phyloP scores from a whole-genome alignment of 2,329 filamentous ascomycete genomes.

The Helotiales sp. region DNA sequence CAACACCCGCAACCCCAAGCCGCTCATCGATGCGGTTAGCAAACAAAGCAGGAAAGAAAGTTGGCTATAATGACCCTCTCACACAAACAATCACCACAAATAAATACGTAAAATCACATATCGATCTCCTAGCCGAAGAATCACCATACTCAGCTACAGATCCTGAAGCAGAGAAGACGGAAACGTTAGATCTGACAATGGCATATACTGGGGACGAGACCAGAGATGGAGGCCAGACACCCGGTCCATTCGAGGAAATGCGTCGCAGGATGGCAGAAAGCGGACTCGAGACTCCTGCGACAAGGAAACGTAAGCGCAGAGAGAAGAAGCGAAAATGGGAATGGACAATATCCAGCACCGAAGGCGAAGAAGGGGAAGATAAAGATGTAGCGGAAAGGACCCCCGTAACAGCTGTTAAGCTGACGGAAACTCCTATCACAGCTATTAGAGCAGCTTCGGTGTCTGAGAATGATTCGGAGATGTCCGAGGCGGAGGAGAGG shows the following conservation, averaged over 20 bases:
- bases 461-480: slow-evolving; percentile 17
- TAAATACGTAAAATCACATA: slow-evolving; percentile 62
- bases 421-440: slow-evolving; percentile 25
- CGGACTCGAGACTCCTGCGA: slow-evolving; percentile 28
- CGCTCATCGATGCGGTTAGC: slow-evolving; percentile 55
- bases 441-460: slow-evolving; percentile 24
- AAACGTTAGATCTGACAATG: slow-evolving; percentile 50
- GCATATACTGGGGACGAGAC: slow-evolving; percentile 55
- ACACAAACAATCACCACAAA: slow-evolving; percentile 64
- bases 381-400: slow-evolving; percentile 28
- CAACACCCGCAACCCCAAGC: slow-evolving; percentile 52
- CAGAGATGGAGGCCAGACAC: slow-evolving; percentile 61
- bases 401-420: slow-evolving; percentile 25
- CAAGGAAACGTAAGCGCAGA: slow-evolving; percentile 51
- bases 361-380: slow-evolving; percentile 40
- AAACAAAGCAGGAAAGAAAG: slow-evolving; percentile 47
- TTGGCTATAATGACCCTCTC: slow-evolving; percentile 62
- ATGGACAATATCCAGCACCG: slow-evolving; percentile 54
- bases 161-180: slow-evolving; percentile 34
- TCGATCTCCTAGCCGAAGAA: slow-evolving; percentile 62
- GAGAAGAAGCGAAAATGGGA: slow-evolving; percentile 66
- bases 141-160: slow-evolving; percentile 31
- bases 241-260: slow-evolving; percentile 65
- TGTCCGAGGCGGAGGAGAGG: slow-evolving; percentile 20
- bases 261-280: slow-evolving; percentile 53